phyloP scores from a whole-genome alignment of 1,284 basidiomycete species.

The Xerocomus minutiporus region DNA sequence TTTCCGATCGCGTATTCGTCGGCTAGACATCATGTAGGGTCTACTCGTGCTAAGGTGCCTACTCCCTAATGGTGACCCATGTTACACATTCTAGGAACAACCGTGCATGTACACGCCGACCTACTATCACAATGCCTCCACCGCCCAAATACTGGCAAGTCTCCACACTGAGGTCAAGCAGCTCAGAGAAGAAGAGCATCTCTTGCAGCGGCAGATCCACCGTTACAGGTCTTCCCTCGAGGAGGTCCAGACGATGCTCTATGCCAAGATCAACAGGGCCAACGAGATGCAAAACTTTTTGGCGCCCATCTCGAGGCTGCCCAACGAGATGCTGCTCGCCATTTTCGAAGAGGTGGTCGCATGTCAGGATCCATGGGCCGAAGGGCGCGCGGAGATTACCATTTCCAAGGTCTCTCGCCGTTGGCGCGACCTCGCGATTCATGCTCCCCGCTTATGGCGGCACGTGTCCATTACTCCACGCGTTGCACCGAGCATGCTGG shows the following conservation, averaged over 20 bases:
- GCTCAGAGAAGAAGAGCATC: conserved; percentile 19
- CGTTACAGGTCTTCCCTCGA: conserved; percentile 16
- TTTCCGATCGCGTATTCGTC: conserved; percentile 12
- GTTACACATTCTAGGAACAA: conserved; percentile 14
- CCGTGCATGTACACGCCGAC: conserved; percentile 9
- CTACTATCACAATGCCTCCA: conserved; percentile 16
- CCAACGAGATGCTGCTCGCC: conserved; percentile 29
- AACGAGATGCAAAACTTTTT: conserved; percentile 30
- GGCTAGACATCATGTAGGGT: conserved; percentile 22
- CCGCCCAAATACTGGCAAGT: conserved; percentile 15
- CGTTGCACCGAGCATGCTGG: conserved; percentile 21
- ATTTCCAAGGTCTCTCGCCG: conserved; percentile 31
- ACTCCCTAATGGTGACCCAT: conserved; percentile 10
- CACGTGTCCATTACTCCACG: conserved; percentile 23
- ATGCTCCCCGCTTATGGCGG: conserved; percentile 28
- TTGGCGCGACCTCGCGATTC: conserved; percentile 27
- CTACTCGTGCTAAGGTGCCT: neutral
- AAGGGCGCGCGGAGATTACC: conserved; percentile 20
- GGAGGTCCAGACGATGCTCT: conserved; percentile 14
- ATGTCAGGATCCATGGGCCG: conserved; percentile 21
- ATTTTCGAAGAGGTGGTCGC: conserved; percentile 31
- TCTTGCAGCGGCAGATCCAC: conserved; percentile 19
- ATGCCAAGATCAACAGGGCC: conserved; percentile 22
- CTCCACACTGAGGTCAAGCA: conserved; percentile 21
- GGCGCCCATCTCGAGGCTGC: conserved; percentile 28